These are phyloP conservation scores for Solanum etuberosum DNA, from an alignment of 257 asterid species.

Conservation along the genomic window DNA sequence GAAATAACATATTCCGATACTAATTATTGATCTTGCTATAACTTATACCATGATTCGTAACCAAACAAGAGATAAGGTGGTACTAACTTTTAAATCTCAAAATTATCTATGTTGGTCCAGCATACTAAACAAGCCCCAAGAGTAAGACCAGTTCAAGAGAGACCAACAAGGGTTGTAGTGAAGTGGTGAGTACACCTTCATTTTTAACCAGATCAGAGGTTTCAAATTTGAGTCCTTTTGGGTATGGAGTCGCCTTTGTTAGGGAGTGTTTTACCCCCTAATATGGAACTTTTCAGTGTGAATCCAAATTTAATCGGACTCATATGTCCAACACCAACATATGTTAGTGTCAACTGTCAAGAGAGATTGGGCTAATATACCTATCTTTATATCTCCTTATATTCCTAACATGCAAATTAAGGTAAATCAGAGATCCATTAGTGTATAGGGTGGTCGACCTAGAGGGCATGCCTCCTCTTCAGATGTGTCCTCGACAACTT, in stretches of 20 bases:
- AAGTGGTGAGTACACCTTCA: no score
- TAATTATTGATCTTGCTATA: neutral
- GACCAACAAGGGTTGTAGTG: no score
- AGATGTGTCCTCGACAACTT: neutral
- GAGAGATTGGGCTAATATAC: neutral
- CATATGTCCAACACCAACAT: neutral
- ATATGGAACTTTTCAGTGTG: fast-evolving
- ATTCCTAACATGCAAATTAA: no score
- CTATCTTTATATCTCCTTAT: no score
- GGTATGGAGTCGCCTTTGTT: neutral
- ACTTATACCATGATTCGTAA: neutral
- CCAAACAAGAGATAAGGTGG: neutral
- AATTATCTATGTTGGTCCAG: neutral
- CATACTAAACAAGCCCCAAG: neutral
- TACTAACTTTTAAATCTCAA: neutral
- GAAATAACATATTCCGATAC: neutral
- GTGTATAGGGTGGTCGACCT: neutral
- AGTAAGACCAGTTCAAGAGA: neutral
- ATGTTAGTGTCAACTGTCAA: neutral
- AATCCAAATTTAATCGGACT: neutral
- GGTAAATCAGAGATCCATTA: neutral
- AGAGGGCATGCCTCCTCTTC: neutral
- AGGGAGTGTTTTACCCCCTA: neutral
- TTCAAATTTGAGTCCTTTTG: neutral
- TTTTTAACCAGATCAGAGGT: no score